These are phyloP conservation scores for Picea abies DNA, from an alignment of 83 land plant genomes.

Conservation along the genomic window DNA sequence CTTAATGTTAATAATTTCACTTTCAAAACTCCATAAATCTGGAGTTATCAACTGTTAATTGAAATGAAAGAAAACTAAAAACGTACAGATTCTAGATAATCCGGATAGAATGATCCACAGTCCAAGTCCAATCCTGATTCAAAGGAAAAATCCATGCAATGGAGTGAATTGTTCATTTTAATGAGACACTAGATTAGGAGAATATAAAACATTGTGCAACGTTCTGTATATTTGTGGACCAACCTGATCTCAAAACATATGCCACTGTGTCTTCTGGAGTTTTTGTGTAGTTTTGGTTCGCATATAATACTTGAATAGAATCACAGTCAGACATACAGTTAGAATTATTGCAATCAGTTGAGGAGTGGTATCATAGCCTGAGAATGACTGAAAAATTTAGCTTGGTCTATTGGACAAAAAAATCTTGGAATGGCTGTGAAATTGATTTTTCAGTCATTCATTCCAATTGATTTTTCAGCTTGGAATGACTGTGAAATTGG, in stretches of 20 bases:
- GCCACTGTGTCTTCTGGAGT: slow-evolving; percentile 15
- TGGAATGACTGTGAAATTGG: too few relatives aligned
- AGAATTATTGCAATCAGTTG: neutral
- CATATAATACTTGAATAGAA: slow-evolving; percentile 19
- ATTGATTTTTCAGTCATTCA: too few relatives aligned
- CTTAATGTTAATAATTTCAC: neutral
- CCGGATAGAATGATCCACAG: slow-evolving; percentile 50
- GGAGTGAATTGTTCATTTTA: too few relatives aligned
- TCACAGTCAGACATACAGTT: neutral
- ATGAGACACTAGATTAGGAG: too few relatives aligned
- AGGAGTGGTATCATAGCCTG: neutral
- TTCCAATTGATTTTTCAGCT: too few relatives aligned
- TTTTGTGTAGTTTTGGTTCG: neutral
- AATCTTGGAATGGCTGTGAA: too few relatives aligned
- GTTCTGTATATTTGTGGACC: too few relatives aligned
- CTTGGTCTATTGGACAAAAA: too few relatives aligned
- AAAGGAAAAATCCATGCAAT: neutral
- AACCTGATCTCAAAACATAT: slow-evolving; percentile 12
- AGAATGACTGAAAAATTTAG: neutral
- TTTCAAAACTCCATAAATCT: neutral
- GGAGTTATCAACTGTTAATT: neutral
- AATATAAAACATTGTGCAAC: too few relatives aligned
- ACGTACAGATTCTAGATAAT: slow-evolving; percentile 1
- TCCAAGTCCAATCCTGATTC: slow-evolving; percentile 66
- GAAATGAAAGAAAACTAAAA: neutral